Conservation (phyloP, 2,329 filamentous ascomycete species). For the Colletotrichum graminicola region DNA sequence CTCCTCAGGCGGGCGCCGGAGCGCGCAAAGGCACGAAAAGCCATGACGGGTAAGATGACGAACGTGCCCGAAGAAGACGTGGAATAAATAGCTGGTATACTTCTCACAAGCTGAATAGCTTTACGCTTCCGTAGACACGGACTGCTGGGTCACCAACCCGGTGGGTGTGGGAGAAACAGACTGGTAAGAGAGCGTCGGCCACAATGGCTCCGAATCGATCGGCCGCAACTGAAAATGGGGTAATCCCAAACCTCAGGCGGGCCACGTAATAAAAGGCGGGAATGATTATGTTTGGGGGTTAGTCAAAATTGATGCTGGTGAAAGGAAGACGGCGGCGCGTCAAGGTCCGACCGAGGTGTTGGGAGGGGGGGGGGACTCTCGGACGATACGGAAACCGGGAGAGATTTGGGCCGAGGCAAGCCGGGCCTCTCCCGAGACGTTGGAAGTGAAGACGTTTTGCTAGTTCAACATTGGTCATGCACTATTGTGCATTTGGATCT, state of each 20-base stretch:
- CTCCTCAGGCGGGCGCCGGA: not conserved
- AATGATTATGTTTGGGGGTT: not conserved
- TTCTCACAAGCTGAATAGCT: too few species aligned
- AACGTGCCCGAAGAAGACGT: too few species aligned
- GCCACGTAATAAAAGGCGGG: not conserved
- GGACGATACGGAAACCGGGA: slow-evolving; percentile 15
- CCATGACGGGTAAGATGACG: not conserved
- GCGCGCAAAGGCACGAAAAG: not conserved
- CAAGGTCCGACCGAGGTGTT: not conserved
- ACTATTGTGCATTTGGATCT: too few species aligned
- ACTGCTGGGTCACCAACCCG: too few species aligned
- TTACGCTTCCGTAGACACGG: too few species aligned
- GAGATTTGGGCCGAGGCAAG: slow-evolving; percentile 30
- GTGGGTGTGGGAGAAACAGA: not conserved
- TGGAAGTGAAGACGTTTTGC: too few species aligned
- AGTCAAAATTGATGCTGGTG: not conserved
- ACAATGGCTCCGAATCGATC: too few species aligned
- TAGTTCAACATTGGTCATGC: too few species aligned
- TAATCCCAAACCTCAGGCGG: not conserved
- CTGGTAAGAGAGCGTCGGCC: not conserved
- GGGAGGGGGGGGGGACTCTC: not conserved
- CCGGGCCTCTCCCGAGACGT: not conserved
- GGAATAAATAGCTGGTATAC: not conserved
- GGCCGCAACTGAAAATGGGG: not conserved
- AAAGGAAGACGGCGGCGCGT: not conserved